phyloP scores from a whole-genome alignment of 2,329 filamentous ascomycete genomes.

The Fusarium circinatum region DNA sequence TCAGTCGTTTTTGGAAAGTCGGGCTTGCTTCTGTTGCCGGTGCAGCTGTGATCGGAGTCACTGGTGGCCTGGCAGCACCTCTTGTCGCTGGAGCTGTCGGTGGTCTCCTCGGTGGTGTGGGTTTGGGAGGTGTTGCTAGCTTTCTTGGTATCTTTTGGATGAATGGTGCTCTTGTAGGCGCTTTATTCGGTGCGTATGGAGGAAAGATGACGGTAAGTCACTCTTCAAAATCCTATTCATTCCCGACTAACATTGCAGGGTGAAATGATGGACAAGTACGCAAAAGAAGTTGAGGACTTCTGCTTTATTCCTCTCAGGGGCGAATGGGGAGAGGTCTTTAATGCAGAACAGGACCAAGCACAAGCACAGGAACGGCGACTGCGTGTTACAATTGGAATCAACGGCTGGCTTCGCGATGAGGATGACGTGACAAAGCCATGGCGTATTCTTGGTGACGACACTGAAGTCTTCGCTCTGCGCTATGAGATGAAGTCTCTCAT shows the following conservation, averaged over 20 bases:
- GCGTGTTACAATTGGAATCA: constrained; percentile 85
- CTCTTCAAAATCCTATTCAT: too few species aligned
- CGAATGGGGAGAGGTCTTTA: constrained; percentile 49
- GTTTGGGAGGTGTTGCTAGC: constrained; percentile 84
- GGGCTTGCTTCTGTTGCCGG: constrained; percentile 89
- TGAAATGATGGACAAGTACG: constrained; percentile 87
- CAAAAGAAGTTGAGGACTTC: constrained; percentile 85
- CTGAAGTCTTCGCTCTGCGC: constrained; percentile 85
- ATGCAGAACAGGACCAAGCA: constrained; percentile 29
- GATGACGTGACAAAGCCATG: constrained; percentile 84
- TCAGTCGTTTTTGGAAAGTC: constrained; percentile 85
- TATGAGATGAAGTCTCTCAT: constrained; percentile 85
- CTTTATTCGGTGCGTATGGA: constrained; percentile 89
- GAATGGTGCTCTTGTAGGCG: constrained; percentile 85
- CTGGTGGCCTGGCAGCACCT: constrained; percentile 89
- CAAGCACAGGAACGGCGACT: constrained; percentile 61
- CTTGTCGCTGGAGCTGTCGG: constrained; percentile 88
- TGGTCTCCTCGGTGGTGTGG: constrained; percentile 84
- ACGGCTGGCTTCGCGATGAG: constrained; percentile 83
- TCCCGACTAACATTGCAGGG: constrained; percentile 58
- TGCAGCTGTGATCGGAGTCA: constrained; percentile 89
- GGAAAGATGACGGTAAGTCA: constrained; percentile 71
- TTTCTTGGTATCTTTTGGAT: constrained; percentile 89
- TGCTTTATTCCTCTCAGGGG: constrained; percentile 78
- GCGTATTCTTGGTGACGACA: constrained; percentile 75